phyloP scores from a whole-genome alignment of 257 asterid genomes.

The Haberlea rhodopensis region DNA sequence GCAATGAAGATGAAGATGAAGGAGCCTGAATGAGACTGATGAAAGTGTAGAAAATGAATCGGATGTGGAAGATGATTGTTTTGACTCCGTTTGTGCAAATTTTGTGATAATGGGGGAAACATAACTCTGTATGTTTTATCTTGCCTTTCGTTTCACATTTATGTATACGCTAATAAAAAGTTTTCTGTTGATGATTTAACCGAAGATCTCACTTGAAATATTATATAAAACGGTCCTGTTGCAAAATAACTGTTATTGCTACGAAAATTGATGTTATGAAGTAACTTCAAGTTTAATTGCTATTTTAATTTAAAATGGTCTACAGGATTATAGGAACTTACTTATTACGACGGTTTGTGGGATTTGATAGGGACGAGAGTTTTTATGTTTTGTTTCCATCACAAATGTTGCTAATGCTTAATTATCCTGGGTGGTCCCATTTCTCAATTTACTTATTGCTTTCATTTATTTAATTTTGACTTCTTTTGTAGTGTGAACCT shows the following conservation, averaged over 20 bases:
- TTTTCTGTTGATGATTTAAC: background rate
- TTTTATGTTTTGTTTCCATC: background rate
- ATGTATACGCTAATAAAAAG: background rate
- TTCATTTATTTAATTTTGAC: background rate
- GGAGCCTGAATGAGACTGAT: too few relatives aligned
- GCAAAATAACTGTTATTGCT: background rate
- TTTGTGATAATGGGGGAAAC: constrained; percentile 74
- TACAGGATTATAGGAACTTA: too few relatives aligned
- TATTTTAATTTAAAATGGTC: background rate
- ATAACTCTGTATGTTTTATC: constrained; percentile 43
- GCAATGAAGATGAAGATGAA: too few relatives aligned
- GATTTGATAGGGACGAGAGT: background rate
- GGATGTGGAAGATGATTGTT: constrained; percentile 49
- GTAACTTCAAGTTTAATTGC: background rate
- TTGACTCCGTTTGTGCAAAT: constrained; percentile 67
- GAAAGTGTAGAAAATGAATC: constrained; percentile 18
- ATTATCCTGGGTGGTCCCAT: background rate
- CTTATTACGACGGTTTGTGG: background rate
- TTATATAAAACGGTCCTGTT: background rate
- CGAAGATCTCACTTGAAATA: background rate
- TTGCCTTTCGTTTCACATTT: constrained; percentile 12
- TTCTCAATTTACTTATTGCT: background rate
- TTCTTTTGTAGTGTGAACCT: background rate
- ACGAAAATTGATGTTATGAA: background rate
- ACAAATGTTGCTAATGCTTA: background rate